Conservation (phyloP, 306 rosid genomes). For the Cyclanthera cordifolia region DNA sequence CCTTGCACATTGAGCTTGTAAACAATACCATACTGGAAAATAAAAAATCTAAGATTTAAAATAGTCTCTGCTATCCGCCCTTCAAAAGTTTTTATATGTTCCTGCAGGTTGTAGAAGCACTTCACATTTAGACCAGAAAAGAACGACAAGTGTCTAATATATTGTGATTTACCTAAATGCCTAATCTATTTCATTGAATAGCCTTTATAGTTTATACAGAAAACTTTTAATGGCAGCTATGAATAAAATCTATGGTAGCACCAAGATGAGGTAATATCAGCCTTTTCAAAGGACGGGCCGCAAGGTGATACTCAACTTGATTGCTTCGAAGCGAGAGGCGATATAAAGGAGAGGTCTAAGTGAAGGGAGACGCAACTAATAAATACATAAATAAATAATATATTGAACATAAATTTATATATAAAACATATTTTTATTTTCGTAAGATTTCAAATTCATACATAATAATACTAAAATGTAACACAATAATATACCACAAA, state of each 20-base stretch:
- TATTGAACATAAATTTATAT: too few species aligned
- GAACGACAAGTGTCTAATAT: background rate
- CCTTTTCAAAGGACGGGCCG: too few species aligned
- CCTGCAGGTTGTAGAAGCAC: constrained; percentile 30
- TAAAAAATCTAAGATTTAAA: constrained; percentile 75
- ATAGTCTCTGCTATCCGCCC: constrained; percentile 80
- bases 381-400: too few species aligned
- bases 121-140: background rate
- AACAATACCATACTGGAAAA: constrained; percentile 88
- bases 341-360: too few species aligned
- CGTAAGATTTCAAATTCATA: too few species aligned
- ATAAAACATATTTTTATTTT: too few species aligned
- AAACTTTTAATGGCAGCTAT: background rate
- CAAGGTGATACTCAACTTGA: too few species aligned
- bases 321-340: too few species aligned
- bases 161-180: background rate
- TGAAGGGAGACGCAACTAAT: too few species aligned
- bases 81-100: constrained; percentile 58
- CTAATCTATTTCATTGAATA: background rate
- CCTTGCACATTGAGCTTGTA: constrained; percentile 63
- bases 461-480: too few species aligned
- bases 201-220: background rate
- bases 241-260: background rate
- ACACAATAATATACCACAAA: too few species aligned
- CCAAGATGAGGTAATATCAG: background rate